Evolutionary conservation across 306 rosid species (phyloP).

Genomic region (Neltuma alba): DNA sequence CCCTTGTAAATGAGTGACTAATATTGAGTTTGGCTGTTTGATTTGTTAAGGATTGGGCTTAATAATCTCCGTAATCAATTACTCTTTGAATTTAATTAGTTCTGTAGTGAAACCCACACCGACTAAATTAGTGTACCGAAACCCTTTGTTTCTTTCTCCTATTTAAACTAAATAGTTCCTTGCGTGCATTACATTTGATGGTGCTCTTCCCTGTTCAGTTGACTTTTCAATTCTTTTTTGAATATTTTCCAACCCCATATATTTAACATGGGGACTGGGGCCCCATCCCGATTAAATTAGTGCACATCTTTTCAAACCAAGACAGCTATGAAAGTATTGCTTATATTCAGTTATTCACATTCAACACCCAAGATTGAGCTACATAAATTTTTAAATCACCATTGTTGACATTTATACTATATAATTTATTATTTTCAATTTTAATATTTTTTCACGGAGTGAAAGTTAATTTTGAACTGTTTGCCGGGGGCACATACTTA

Average conservation of each 20-base stretch:
- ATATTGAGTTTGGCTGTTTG: background rate
- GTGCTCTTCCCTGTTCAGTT: background rate
- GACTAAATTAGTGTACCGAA: no score
- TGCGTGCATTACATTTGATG: no score
- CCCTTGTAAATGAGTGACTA: background rate
- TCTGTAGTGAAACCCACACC: no score
- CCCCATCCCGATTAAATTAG: background rate
- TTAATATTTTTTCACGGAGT: background rate
- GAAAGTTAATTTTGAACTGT: background rate
- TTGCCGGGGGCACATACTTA: background rate
- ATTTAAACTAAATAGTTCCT: no score
- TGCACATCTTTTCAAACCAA: background rate
- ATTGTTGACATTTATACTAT: background rate
- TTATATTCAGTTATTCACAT: background rate
- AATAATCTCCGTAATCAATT: background rate
- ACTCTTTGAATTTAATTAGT: no score
- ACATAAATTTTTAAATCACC: background rate
- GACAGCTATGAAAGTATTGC: background rate
- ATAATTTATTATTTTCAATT: background rate
- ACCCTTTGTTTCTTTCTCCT: no score
- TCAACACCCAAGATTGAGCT: background rate
- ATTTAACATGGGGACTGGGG: background rate
- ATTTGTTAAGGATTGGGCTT: background rate
- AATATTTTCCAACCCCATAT: background rate
- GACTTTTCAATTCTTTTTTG: background rate